Evolutionary conservation across 495 filamentous ascomycete genomes (phyloP).

Genomic region (Margaritispora aquatica): DNA sequence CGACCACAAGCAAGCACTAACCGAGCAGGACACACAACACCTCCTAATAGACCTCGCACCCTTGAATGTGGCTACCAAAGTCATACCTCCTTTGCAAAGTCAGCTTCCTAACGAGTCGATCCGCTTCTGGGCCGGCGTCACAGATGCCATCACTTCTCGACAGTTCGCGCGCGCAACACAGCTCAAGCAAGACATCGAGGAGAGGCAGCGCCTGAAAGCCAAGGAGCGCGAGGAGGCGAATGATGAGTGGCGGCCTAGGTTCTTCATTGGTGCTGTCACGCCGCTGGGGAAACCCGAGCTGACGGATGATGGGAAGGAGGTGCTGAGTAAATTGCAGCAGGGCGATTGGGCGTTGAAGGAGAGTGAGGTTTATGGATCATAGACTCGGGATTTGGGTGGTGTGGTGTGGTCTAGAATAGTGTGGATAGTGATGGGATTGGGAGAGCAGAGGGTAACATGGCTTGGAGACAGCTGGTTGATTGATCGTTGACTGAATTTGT

Average conservation of each 20-base stretch:
- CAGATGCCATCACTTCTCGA: conserved; percentile 76
- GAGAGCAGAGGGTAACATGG: no score
- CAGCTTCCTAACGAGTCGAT: conserved; percentile 90
- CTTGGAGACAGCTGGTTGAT: background rate
- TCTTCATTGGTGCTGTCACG: conserved; percentile 72
- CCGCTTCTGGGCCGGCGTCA: conserved; percentile 81
- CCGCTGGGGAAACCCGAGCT: conserved; percentile 72
- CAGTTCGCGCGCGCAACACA: conserved; percentile 79
- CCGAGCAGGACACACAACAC: conserved; percentile 49
- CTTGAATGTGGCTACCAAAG: conserved; percentile 68
- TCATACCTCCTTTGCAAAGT: conserved; percentile 62
- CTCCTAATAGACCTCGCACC: conserved; percentile 83
- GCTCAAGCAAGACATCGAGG: conserved; percentile 86
- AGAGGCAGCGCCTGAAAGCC: conserved; percentile 78
- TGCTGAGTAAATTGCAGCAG: conserved; percentile 60
- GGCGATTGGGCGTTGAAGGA: conserved; percentile 47
- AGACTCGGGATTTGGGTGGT: background rate
- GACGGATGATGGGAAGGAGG: conserved; percentile 67
- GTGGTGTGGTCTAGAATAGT: no score
- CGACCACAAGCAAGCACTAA: no score
- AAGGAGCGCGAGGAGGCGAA: conserved; percentile 63
- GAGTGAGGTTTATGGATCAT: background rate
- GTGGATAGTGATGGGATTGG: no score
- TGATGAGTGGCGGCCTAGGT: conserved; percentile 76
- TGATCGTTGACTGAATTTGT: background rate